Evolutionary conservation across 257 asterid genomes (phyloP), one percentile per base, ranked within the genome.

Genomic region (Solanum virginianum): DNA sequence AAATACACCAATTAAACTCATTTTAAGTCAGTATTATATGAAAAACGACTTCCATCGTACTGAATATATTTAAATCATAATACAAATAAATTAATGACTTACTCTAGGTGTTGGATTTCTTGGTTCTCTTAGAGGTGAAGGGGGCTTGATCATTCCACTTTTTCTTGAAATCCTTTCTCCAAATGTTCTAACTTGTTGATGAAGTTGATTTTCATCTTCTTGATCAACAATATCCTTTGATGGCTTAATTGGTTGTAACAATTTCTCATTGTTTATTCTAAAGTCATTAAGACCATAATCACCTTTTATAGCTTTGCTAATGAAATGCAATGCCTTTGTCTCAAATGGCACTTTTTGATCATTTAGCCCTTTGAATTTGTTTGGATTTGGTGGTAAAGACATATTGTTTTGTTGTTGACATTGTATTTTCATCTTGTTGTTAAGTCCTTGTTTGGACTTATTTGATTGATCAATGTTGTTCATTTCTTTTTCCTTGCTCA

Each of bases 291-390:
- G 80, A 68, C 86, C 91, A 66, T 93, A 94, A 66, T 94, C 99
- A 71, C 98, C 97, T 85, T 92, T 94, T 12, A 94, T 94, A 65
- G 98, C 98, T 88, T 93, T 95, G 93, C 87, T 94, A 86, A 95
- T 94, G 87, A 95, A 95, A 90, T 93, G 97, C 87, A 94, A 84
- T 32, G 97, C 92, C 89, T 93, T 95, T 1, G 93, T 90, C 51
- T 95, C 97, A 41, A 93, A 95, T 7, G 90, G 49, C 3, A 80
- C 88, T 74, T 88, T 89, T 51, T 90, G 91, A 14, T 87, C 88
- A 22, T 84, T 75, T 79, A 85, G 41, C 51, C 36, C 80, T 24
- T 43, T 62, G n/a, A 6, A 56, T 26, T 26, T 68, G 75, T 36
- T 80, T 22, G 93, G 90, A 82, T 85, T 82, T 47, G 91, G 92